These are phyloP conservation scores for Phanerochaete carnosa DNA, from an alignment of 768 basidiomycete species.

Conservation along the genomic window DNA sequence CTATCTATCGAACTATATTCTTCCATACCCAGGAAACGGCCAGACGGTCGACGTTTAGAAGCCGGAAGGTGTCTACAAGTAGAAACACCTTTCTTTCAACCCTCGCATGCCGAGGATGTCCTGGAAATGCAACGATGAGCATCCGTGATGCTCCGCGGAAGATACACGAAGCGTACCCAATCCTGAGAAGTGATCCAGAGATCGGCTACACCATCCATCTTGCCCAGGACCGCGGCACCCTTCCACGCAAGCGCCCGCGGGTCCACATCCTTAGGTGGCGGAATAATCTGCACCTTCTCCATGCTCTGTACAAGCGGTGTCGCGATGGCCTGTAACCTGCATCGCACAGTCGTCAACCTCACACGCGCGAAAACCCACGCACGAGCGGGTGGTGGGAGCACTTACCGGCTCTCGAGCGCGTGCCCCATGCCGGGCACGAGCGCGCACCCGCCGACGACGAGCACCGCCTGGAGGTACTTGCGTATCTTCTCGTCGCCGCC, in stretches of 20 bases:
- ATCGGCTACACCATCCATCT: constrained; percentile 87
- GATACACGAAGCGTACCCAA: constrained; percentile 63
- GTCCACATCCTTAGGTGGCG: constrained; percentile 92
- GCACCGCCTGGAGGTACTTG: constrained; percentile 82
- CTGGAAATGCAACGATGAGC: constrained; percentile 32
- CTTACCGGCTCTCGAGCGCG: constrained; percentile 83
- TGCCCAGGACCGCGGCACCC: constrained; percentile 86
- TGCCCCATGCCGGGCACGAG: constrained; percentile 80
- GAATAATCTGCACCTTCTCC: constrained; percentile 88
- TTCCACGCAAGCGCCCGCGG: constrained; percentile 92
- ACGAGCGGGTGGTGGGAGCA: too few relatives aligned
- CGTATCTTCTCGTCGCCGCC: constrained; percentile 88
- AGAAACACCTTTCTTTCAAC: constrained; percentile 80
- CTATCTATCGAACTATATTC: too few relatives aligned
- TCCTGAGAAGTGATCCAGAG: constrained; percentile 86
- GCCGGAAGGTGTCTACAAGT: too few relatives aligned
- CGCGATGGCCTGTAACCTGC: constrained; percentile 77
- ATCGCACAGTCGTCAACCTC: not conserved
- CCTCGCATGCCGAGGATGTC: constrained; percentile 78
- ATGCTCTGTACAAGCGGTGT: constrained; percentile 79
- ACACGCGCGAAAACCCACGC: not conserved
- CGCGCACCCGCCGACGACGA: constrained; percentile 85
- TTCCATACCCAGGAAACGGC: too few relatives aligned
- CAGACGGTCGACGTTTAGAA: too few relatives aligned
- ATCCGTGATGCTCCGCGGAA: not conserved